phyloP scores from a whole-genome alignment of 768 basidiomycete species.

The Scleroderma bovista region DNA sequence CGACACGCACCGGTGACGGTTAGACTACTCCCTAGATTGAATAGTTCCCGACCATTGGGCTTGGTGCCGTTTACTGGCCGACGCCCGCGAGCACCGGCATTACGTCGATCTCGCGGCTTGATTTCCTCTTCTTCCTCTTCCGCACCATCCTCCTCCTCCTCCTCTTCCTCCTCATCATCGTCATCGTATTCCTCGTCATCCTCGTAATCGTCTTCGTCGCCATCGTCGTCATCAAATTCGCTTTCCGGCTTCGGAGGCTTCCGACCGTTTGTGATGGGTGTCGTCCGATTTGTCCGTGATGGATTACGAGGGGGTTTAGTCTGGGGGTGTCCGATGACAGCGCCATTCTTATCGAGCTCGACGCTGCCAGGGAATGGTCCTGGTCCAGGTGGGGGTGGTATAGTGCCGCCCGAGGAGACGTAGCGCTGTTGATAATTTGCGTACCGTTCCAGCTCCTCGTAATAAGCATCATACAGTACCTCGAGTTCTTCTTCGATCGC shows the following conservation, averaged over 20 bases:
- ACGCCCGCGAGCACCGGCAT: conserved; percentile 30
- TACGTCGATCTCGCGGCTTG: conserved; percentile 37
- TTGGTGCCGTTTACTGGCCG: conserved; percentile 41
- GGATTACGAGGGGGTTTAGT: conserved; percentile 33
- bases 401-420: conserved; percentile 81
- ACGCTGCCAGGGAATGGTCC: conserved; percentile 98
- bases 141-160: conserved; percentile 65
- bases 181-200: conserved; percentile 55
- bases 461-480: conserved; percentile 99
- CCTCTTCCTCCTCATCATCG: conserved; percentile 62
- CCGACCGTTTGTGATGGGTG: conserved; percentile 30
- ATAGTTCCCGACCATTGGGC: conserved; percentile 51
- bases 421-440: conserved; percentile 97
- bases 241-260: conserved; percentile 50
- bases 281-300: conserved; percentile 32
- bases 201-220: conserved; percentile 47
- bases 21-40: conserved; percentile 76
- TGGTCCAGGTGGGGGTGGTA: conserved; percentile 90
- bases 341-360: conserved; percentile 90
- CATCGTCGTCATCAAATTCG: conserved; percentile 64
- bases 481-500: conserved; percentile 99
- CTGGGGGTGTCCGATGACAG: conserved; percentile 42
- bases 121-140: conserved; percentile 54
- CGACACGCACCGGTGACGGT: conserved; percentile 68
- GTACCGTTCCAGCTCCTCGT: conserved; percentile 99